These are phyloP conservation scores for Lathyrus aphaca DNA, from an alignment of 306 rosid genomes.

Conservation along the genomic window DNA sequence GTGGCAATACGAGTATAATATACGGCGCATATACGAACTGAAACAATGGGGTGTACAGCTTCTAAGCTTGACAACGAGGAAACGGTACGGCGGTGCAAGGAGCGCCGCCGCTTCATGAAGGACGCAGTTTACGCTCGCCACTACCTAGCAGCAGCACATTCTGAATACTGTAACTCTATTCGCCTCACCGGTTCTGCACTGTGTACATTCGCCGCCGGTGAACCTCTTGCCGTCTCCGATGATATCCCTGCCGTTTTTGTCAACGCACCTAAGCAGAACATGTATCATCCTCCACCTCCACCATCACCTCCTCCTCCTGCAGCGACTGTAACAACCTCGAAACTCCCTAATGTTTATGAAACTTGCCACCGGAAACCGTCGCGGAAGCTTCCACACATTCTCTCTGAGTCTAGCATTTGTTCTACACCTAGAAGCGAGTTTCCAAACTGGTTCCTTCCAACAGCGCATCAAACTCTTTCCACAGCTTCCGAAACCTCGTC, in stretches of 20 bases:
- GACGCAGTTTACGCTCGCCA: slow-evolving; percentile 80
- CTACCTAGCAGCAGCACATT: slow-evolving; percentile 91
- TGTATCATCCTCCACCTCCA: neutral
- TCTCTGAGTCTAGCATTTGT: slow-evolving; percentile 75
- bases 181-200: slow-evolving; percentile 83
- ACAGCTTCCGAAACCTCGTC: slow-evolving; percentile 92
- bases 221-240: slow-evolving; percentile 73
- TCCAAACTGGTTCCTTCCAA: slow-evolving; percentile 52
- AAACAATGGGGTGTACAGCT: slow-evolving; percentile 79
- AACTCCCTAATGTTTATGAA: slow-evolving; percentile 57
- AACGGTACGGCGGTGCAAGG: slow-evolving; percentile 91
- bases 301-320: slow-evolving; percentile 41
- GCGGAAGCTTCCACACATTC: slow-evolving; percentile 86
- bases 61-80: slow-evolving; percentile 91
- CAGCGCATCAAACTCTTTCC: slow-evolving; percentile 64
- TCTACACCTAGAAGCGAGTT: slow-evolving; percentile 66
- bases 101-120: slow-evolving; percentile 77
- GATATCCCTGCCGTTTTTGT: slow-evolving; percentile 77
- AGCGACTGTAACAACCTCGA: slow-evolving; percentile 54
- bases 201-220: slow-evolving; percentile 64
- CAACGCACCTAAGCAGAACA: slow-evolving; percentile 27
- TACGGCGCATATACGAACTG: slow-evolving; percentile 10
- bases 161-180: slow-evolving; percentile 85
- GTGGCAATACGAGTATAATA: slow-evolving; percentile 32
- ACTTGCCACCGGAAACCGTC: slow-evolving; percentile 54